These are phyloP conservation scores for Odonthalia washingtoniensis DNA, from an alignment of 31 red algal genomes.

Conservation along the genomic window DNA sequence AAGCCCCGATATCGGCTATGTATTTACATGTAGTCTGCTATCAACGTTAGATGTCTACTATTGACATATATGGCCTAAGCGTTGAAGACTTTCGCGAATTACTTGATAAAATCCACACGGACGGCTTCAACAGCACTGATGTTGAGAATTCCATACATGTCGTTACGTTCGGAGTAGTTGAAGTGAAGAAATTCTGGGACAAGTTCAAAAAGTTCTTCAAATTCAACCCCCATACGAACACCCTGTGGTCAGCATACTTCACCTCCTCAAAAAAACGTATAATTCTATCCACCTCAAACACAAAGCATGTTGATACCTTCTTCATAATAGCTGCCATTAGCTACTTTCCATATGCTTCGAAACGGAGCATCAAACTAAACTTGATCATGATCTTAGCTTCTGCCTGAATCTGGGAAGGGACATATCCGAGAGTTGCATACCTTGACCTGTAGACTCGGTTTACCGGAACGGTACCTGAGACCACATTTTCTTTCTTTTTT, in stretches of 20 bases:
- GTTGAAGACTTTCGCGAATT: slow-evolving; percentile 81
- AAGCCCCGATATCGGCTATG: slow-evolving; percentile 82
- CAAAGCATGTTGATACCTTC: slow-evolving; percentile 22
- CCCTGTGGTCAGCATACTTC: slow-evolving; percentile 7
- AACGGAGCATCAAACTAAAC: slow-evolving; percentile 57
- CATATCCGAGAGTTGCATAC: too few relatives aligned
- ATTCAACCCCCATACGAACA: slow-evolving; percentile 87
- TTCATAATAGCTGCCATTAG: slow-evolving; percentile 51
- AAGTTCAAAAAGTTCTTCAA: slow-evolving; percentile 58
- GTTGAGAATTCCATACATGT: slow-evolving; percentile 84
- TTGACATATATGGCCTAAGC: slow-evolving; percentile 97
- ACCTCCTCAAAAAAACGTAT: slow-evolving; percentile 56
- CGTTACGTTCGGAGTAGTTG: slow-evolving; percentile 75
- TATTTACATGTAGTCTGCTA: slow-evolving; percentile 88
- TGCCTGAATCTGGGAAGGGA: too few relatives aligned
- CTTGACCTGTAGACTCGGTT: too few relatives aligned
- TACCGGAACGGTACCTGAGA: too few relatives aligned
- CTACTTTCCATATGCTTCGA: slow-evolving; percentile 47
- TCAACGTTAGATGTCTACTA: slow-evolving; percentile 82
- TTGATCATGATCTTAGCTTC: too few relatives aligned
- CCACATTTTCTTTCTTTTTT: too few relatives aligned
- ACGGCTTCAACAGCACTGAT: slow-evolving; percentile 91
- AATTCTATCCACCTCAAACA: slow-evolving; percentile 50
- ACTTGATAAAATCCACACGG: slow-evolving; percentile 72
- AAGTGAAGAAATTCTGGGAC: slow-evolving; percentile 70